Evolutionary conservation across 148 eudicot genomes (phyloP).

Genomic region (Silene uniflora): DNA sequence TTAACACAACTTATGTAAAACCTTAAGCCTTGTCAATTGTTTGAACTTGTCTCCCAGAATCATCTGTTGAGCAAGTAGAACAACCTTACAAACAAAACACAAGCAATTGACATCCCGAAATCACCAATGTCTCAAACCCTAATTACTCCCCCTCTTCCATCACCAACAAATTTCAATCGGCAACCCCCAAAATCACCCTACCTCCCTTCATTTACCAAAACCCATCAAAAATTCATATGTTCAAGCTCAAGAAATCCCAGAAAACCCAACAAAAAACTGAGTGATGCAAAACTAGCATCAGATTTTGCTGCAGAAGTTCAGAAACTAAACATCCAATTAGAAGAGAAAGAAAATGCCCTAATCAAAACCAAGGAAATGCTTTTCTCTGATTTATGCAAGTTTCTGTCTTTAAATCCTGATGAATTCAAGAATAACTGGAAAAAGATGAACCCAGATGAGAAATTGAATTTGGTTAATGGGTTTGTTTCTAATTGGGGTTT

Average conservation of each 20-base stretch:
- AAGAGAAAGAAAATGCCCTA: conserved; percentile 55
- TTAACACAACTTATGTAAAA: too few relatives aligned
- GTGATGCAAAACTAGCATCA: conserved; percentile 34
- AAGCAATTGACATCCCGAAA: neutral
- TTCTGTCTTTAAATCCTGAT: conserved; percentile 32
- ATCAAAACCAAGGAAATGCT: conserved; percentile 49
- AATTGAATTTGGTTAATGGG: conserved; percentile 47
- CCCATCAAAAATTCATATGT: conserved; percentile 17
- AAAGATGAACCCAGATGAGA: conserved; percentile 55
- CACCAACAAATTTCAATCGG: neutral
- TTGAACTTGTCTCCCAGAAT: too few relatives aligned
- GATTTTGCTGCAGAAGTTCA: conserved; percentile 45
- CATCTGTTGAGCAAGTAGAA: neutral
- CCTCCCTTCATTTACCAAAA: conserved; percentile 6
- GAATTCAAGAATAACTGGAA: conserved; percentile 53
- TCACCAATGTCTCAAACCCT: conserved; percentile 18
- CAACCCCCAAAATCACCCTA: neutral
- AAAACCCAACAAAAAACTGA: conserved; percentile 25
- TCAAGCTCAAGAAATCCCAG: conserved; percentile 22
- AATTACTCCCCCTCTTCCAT: conserved; percentile 1
- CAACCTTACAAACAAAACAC: neutral
- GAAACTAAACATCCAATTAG: conserved; percentile 38
- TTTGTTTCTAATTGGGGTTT: conserved; percentile 73
- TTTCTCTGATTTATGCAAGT: conserved; percentile 53
- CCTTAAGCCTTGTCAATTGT: too few relatives aligned